Base-by-base conservation (phyloP, 208 protist genomes). In the Trypanosoma melophagium region DNA sequence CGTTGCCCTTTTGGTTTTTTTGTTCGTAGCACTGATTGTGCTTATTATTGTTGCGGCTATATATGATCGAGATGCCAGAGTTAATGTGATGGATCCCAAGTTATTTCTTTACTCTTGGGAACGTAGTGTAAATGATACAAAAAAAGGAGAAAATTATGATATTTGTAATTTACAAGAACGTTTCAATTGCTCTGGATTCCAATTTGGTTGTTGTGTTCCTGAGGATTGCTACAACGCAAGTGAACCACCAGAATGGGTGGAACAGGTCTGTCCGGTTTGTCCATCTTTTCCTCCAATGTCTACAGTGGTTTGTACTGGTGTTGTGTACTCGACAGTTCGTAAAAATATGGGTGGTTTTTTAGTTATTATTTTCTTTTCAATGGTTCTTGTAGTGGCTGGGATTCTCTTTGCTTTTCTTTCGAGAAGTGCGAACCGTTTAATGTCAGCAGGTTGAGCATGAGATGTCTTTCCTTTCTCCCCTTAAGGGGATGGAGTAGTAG, bases 101-200 rank as follows among this genome's bases (percentile, higher is more conserved):
- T 47, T 56, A 12, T 69, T 76, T 58, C n/a, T 76, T 9, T 8
- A 58, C 13, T 44, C 54, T 9, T 76, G 70, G 70, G 47, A 65
- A 24, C 56, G 57, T 25, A 57, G 70, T 22, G 70, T 76, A 13
- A 76, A 76, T 58, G 55, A 67, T 7, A 76, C 70, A 21, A 47
- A 64, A 16, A 64, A 22, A 4, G 44, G 44, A 40, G 4, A 63
- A 52, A 63, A 22, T 38, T 40, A 55, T 52, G 58, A 61, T 47
- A 64, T 82, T 44, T 82, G 77, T 45, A 49, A 17, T 22, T 45
- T 70, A 22, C 66, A 82, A 44, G 41, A 64, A n/a, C 35, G 44
- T 17, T 70, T 66, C 24, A 63, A 70, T 47, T 82, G 71, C 60
- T 74, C 61, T 14, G 77, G 77, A 2, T 78, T 78, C 58, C 66